Conservation (phyloP, 2,329 filamentous ascomycete species). For the Apiospora rasikravindrae region DNA sequence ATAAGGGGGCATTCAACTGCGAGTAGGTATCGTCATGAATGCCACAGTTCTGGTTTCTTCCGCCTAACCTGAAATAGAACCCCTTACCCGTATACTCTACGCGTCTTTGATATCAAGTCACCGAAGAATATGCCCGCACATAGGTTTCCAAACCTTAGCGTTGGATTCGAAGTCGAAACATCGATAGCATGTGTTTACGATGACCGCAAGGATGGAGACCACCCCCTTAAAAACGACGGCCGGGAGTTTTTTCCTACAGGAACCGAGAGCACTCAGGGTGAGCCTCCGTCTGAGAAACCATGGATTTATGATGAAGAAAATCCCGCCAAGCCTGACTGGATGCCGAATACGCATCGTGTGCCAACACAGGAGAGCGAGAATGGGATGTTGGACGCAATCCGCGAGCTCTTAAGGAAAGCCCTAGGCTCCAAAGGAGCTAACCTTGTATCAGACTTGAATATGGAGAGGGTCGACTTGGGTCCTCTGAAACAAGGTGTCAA, state of each 20-base stretch:
- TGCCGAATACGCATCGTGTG: neutral
- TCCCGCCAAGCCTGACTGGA: neutral
- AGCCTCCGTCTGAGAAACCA: neutral
- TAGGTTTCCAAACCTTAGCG: neutral
- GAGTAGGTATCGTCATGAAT: neutral
- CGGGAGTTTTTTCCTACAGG: neutral
- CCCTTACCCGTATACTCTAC: neutral
- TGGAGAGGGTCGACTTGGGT: neutral
- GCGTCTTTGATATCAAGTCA: neutral
- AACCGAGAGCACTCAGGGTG: neutral
- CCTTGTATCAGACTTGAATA: neutral
- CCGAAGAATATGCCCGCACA: neutral
- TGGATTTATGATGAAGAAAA: neutral
- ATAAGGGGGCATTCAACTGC: neutral
- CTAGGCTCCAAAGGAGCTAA: neutral
- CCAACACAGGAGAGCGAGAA: neutral
- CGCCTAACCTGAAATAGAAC: neutral
- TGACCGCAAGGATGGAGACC: neutral
- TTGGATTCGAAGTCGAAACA: neutral
- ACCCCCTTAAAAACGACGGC: neutral
- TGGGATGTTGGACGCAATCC: neutral
- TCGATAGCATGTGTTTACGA: neutral
- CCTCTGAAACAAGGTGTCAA: neutral
- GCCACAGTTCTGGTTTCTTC: too few species aligned
- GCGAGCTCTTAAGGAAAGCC: neutral